Base-by-base conservation (phyloP, 2,329 filamentous ascomycete genomes). In the Venturia nashicola region DNA sequence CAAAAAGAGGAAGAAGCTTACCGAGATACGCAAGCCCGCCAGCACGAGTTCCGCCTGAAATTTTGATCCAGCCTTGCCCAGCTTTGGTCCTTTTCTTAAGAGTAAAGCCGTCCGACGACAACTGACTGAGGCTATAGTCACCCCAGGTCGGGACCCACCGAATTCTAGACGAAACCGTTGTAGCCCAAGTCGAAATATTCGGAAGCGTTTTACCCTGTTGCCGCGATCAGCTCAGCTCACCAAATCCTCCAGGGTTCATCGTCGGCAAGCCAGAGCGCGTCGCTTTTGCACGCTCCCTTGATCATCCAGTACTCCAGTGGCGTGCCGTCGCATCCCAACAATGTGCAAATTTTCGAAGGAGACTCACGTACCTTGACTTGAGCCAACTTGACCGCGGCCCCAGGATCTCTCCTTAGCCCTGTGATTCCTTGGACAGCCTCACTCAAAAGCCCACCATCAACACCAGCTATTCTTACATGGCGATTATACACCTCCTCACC, bases 401-500 rank as follows among this genome's bases (percentile, higher is more conserved):
- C 82, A 0, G 83, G 83, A 60, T 84, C 83, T n/a, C 73, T 70
- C 57, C 84, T 76, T 4, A 86, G 72, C 0, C 84, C 84, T 0
- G 84, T 85, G 14, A 87, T 76, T 1, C 83, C 83, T 67, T 84
- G 79, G 0, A 86, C 81, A 0, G 82, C 81, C 68, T 87, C 84
- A 23, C 76, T 78, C 0, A 87, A 72, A 7, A 86, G 70, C 0
- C 83, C 83, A 0, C 81, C 81, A 3, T 82, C 76, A 0, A 79
- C 77, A 14, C 83, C 83, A 0, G 82, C 79, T 23, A 86, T 75
- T 9, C 83, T 75, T 6, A 86, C 70, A 64, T 86, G 84, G 2
- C 83, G 82, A 70, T 87, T 78, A 68, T 85, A 84, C 7, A 81
- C 68, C 65, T 83, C 76, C 44, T 83, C 79, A 0, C 72, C 76